Evolutionary conservation across 2,329 filamentous ascomycete species (phyloP).

Genomic region (Beauveria medogensis): DNA sequence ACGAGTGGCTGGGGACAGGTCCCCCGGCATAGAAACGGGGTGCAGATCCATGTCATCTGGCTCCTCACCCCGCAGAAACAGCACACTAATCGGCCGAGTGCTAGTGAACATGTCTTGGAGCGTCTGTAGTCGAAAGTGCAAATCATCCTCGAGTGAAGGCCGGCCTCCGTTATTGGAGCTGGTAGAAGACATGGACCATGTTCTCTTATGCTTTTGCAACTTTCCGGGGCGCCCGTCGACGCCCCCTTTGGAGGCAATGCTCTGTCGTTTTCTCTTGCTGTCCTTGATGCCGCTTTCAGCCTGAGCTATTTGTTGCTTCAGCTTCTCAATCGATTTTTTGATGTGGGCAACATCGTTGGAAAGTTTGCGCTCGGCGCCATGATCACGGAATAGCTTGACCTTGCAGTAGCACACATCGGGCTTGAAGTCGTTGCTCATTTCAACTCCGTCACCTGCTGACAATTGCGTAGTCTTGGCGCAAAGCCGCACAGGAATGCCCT

Average conservation of each 20-base stretch:
- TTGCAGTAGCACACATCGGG: conserved; percentile 88
- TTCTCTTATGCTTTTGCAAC: conserved; percentile 81
- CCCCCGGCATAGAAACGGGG: conserved; percentile 65
- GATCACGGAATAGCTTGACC: conserved; percentile 93
- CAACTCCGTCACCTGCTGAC: conserved; percentile 35
- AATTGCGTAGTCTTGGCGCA: conserved; percentile 81
- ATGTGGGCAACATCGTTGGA: conserved; percentile 92
- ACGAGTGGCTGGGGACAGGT: conserved; percentile 51
- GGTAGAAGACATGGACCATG: conserved; percentile 87
- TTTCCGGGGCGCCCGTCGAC: conserved; percentile 64
- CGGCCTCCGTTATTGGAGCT: conserved; percentile 49
- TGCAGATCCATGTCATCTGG: conserved; percentile 72
- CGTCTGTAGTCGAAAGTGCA: conserved; percentile 69
- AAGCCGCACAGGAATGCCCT: conserved; percentile 87
- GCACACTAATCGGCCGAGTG: conserved; percentile 66
- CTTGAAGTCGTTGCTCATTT: conserved; percentile 34
- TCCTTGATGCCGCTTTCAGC: conserved; percentile 61
- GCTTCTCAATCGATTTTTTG: conserved; percentile 92
- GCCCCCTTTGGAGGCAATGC: conserved; percentile 38
- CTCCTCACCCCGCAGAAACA: conserved; percentile 71
- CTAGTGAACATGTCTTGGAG: conserved; percentile 86
- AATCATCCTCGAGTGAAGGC: conserved; percentile 60
- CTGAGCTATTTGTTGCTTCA: conserved; percentile 88
- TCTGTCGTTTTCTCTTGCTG: conserved; percentile 54
- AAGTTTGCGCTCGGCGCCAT: conserved; percentile 88